Conservation (phyloP, 1,284 basidiomycete species). For the Jaminaea rosea region DNA sequence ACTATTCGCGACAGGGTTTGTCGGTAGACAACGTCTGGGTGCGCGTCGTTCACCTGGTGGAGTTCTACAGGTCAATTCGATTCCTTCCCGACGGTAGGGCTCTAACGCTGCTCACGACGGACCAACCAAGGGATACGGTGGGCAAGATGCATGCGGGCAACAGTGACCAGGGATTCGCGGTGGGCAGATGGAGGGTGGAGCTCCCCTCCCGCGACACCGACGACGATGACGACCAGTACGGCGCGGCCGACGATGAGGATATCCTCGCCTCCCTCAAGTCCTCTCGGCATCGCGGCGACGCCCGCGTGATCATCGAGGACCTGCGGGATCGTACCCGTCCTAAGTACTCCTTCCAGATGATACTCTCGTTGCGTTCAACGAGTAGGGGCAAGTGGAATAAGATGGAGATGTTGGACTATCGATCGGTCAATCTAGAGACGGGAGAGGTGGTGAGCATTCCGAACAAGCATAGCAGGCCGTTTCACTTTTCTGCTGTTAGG, state of each 20-base stretch:
- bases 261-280: too few species aligned
- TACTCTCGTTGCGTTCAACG: slow-evolving; percentile 65
- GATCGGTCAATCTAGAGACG: slow-evolving; percentile 56
- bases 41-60: slow-evolving; percentile 40
- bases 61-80: slow-evolving; percentile 69
- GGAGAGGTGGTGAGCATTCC: slow-evolving; percentile 65
- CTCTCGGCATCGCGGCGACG: slow-evolving; percentile 14
- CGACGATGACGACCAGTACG: slow-evolving; percentile 22
- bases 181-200: slow-evolving; percentile 50
- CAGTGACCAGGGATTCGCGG: slow-evolving; percentile 60
- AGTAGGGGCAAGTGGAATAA: slow-evolving; percentile 66
- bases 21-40: slow-evolving; percentile 41
- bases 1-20: slow-evolving; percentile 38
- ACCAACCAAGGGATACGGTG: slow-evolving; percentile 67
- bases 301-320: slow-evolving; percentile 35
- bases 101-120: slow-evolving; percentile 74
- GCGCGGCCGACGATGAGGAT: slow-evolving; percentile 22
- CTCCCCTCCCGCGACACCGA: too few species aligned
- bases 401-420: slow-evolving; percentile 66
- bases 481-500: slow-evolving; percentile 72
- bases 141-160: slow-evolving; percentile 66
- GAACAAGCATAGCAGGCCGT: slow-evolving; percentile 74
- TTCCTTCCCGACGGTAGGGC: slow-evolving; percentile 81
- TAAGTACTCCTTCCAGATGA: slow-evolving; percentile 79
- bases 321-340: slow-evolving; percentile 40